Evolutionary conservation across 2,329 filamentous ascomycete genomes (phyloP).

Genomic region (Coleophoma crateriformis): DNA sequence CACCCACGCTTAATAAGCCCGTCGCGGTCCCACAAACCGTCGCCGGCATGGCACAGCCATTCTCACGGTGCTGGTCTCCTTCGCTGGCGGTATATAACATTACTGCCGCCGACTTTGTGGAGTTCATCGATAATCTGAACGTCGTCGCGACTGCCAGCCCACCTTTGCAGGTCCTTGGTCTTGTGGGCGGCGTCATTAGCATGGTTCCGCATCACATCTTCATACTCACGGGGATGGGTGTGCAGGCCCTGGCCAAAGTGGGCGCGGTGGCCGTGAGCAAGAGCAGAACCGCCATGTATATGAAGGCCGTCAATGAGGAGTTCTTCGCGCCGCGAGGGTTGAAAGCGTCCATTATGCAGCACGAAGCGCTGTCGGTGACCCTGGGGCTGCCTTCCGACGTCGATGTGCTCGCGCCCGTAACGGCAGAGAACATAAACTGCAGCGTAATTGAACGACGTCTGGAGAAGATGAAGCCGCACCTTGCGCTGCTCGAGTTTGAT

Average conservation of each 20-base stretch:
- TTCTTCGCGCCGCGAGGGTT: constrained; percentile 27
- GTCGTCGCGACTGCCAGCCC: constrained; percentile 26
- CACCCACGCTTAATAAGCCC: constrained; percentile 1
- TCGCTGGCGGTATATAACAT: constrained; percentile 18
- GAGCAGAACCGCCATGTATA: constrained; percentile 21
- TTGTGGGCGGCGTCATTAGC: constrained; percentile 17
- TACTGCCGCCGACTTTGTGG: constrained; percentile 20
- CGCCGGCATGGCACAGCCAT: constrained; percentile 12
- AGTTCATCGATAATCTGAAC: constrained; percentile 32
- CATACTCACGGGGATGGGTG: constrained; percentile 10
- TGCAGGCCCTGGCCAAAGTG: constrained; percentile 17
- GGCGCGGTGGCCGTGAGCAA: constrained; percentile 19
- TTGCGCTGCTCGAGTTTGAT: constrained; percentile 6
- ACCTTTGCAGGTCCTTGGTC: constrained; percentile 20
- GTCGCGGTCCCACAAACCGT: constrained; percentile 8
- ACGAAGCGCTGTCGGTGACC: constrained; percentile 17
- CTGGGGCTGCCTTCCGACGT: constrained; percentile 17
- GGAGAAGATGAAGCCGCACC: constrained; percentile 7
- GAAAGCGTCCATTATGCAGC: constrained; percentile 20
- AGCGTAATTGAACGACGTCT: constrained; percentile 1
- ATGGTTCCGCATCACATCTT: constrained; percentile 25
- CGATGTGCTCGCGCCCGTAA: constrained; percentile 15
- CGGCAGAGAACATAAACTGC: constrained; percentile 11
- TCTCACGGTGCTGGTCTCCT: constrained; percentile 20
- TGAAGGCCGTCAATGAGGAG: constrained; percentile 24